Conservation (phyloP, 2,329 filamentous ascomycete species). For the Claviceps paspali region DNA sequence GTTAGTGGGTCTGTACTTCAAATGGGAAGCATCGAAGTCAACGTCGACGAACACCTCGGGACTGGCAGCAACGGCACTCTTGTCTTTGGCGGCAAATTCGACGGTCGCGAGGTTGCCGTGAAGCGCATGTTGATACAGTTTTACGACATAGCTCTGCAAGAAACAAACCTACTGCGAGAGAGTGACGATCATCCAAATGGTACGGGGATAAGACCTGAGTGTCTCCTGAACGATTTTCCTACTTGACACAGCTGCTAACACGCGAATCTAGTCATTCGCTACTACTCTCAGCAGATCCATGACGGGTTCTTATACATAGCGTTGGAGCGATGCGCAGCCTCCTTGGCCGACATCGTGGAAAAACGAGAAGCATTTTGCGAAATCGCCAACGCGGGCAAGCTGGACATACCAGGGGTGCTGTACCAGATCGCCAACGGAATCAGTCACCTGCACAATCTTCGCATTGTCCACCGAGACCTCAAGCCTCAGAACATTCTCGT, state of each 20-base stretch:
- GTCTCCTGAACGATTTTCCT: not conserved
- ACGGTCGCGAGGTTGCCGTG: slow-evolving; percentile 82
- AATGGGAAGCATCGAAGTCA: slow-evolving; percentile 49
- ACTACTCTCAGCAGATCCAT: slow-evolving; percentile 82
- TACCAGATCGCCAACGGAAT: slow-evolving; percentile 85
- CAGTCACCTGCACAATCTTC: slow-evolving; percentile 73
- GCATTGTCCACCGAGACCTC: slow-evolving; percentile 92
- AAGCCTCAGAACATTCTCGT: slow-evolving; percentile 97
- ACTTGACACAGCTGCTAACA: not conserved
- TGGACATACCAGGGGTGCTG: slow-evolving; percentile 64
- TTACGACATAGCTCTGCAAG: slow-evolving; percentile 87
- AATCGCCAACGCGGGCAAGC: slow-evolving; percentile 56
- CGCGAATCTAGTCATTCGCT: slow-evolving; percentile 63
- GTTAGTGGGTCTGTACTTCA: slow-evolving; percentile 43
- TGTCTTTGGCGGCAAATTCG: slow-evolving; percentile 88
- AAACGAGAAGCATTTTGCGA: slow-evolving; percentile 51
- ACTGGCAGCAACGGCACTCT: slow-evolving; percentile 94
- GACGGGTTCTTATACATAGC: slow-evolving; percentile 92
- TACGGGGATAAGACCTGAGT: slow-evolving; percentile 14
- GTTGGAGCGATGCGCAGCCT: slow-evolving; percentile 84
- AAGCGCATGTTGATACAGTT: slow-evolving; percentile 96
- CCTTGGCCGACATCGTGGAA: slow-evolving; percentile 79
- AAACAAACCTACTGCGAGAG: slow-evolving; percentile 78
- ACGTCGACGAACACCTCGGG: slow-evolving; percentile 47
- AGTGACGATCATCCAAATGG: slow-evolving; percentile 89